phyloP scores from a whole-genome alignment of 1,139 yeast species.

The Geotrichum candidum region DNA sequence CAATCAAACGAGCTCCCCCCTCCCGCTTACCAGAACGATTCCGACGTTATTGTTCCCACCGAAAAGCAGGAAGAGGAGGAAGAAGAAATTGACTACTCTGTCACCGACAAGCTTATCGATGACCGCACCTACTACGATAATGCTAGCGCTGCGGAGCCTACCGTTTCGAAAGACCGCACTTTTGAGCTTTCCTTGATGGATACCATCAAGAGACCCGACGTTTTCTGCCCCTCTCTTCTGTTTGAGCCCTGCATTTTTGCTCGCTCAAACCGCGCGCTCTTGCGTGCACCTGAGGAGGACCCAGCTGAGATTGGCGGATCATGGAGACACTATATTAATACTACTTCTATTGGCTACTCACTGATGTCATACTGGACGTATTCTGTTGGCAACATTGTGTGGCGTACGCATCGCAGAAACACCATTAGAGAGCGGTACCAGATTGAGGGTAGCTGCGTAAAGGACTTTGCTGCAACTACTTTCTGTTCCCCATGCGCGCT shows the following conservation, averaged over 20 bases:
- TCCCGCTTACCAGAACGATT: not conserved
- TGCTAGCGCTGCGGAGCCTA: not conserved
- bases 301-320: not conserved
- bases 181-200: not conserved
- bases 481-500: constrained; percentile 10
- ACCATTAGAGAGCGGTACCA: constrained; percentile 3
- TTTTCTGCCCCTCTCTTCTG: not conserved
- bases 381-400: not conserved
- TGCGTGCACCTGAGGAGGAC: not conserved
- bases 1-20: not conserved
- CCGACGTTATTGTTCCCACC: not conserved
- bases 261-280: not conserved
- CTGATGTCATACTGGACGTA: not conserved
- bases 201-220: not conserved
- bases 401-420: constrained; percentile 1
- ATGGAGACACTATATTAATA: not conserved
- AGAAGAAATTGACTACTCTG: not conserved
- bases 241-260: not conserved
- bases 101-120: not conserved
- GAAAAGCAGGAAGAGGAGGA: not conserved
- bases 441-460: constrained; percentile 4
- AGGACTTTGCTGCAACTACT: not conserved
- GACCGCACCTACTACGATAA: not conserved
- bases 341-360: not conserved
- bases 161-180: not conserved